Base-by-base conservation (phyloP, 2,329 filamentous ascomycete genomes). In the Aspergillus sclerotialis region DNA sequence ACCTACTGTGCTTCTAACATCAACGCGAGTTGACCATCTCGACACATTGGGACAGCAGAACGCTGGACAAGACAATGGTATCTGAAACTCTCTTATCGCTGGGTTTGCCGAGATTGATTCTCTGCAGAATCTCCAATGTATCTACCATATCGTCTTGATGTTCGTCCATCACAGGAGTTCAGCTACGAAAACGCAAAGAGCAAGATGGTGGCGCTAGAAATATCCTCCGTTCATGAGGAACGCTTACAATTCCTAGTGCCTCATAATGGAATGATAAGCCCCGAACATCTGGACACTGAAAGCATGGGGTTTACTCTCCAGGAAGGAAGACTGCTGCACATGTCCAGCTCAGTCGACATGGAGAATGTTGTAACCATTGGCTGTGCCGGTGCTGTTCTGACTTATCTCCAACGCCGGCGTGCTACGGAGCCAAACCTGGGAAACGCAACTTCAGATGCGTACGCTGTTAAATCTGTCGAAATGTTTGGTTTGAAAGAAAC, bases 351-450 rank as follows among this genome's bases (percentile, higher is more conserved):
- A 40, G 72, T 94, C 40, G 80, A 93, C 50, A 64, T 92, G 35
- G 82, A 90, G 3, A 90, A 83, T 48, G 67, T 62, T 5, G 56
- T 84, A 9, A 85, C 87, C 67, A 68, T 94, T 30, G 84, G 86
- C 3, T 96, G 92, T 60, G 84, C 82, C 16, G 87, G 89, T n/a
- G 89, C 89, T 16, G 65, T 96, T 2, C 63, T 96, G n/a, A 73
- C 75, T 4, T 85, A 93, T 44, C 60, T 95, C 15, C 78, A 86
- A 48, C 78, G 85, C 33, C 73, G 78, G 46, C 73, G 73, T 52
- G 74, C 78, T 25, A 70, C 75, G 3, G 72, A 77, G 23, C 81
- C 78, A 49, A 63, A 82, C 3, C 75, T 78, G 2, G 73, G 75
- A 17, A 77, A 82, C 39, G 61, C 68, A 10, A 67, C 69, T 18